Conservation (phyloP, 768 basidiomycete genomes). For the Lactarius hatsudake region DNA sequence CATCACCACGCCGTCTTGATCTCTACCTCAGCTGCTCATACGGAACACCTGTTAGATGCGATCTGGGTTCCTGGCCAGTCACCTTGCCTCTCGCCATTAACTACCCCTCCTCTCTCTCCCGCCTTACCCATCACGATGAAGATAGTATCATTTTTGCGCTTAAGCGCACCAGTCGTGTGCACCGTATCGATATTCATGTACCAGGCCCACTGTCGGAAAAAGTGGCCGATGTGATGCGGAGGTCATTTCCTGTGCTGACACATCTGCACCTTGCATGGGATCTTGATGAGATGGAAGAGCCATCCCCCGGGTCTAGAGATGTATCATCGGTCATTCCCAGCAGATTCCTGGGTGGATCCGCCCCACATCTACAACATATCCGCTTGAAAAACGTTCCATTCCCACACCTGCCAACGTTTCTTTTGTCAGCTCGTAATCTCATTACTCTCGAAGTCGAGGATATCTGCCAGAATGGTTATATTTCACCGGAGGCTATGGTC, state of each 20-base stretch:
- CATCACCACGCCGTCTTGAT: background rate
- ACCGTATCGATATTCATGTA: background rate
- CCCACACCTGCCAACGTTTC: no score
- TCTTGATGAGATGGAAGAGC: no score
- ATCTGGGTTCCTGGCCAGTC: background rate
- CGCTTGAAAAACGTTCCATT: no score
- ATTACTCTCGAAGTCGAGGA: no score
- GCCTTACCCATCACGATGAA: background rate
- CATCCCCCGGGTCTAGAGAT: no score
- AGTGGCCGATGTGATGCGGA: no score
- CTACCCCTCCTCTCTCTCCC: background rate
- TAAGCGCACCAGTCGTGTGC: background rate
- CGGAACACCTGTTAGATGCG: background rate
- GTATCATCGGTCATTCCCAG: background rate
- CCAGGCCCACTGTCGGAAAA: no score
- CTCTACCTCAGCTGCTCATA: background rate
- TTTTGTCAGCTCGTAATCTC: no score
- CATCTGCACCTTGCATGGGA: no score
- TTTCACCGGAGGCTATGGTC: no score
- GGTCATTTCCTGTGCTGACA: background rate
- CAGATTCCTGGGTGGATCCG: background rate
- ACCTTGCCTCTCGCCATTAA: background rate
- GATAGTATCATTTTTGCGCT: background rate
- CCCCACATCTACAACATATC: background rate
- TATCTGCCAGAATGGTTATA: no score